phyloP scores from a whole-genome alignment of 1,139 yeast genomes.

The Blastobotrys arbuscula region DNA sequence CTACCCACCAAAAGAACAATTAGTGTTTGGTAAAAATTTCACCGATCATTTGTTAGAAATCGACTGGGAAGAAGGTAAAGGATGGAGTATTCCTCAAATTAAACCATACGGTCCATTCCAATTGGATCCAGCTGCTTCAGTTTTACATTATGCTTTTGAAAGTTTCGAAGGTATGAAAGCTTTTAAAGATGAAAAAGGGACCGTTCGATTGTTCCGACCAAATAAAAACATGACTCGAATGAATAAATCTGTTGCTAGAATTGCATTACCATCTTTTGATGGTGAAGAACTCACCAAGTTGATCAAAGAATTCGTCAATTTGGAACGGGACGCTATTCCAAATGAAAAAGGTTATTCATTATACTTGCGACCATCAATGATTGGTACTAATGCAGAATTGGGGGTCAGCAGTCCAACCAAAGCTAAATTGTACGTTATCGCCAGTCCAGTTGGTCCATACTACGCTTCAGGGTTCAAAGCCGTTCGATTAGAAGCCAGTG shows the following conservation, averaged over 20 bases:
- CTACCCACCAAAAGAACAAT: conserved; percentile 64
- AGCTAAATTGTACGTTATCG: conserved; percentile 78
- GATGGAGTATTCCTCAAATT: conserved; percentile 86
- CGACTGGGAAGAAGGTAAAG: conserved; percentile 71
- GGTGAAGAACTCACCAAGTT: conserved; percentile 66
- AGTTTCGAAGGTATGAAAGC: conserved; percentile 97
- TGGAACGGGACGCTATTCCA: conserved; percentile 78
- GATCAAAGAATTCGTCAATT: conserved; percentile 64
- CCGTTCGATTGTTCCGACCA: conserved; percentile 80
- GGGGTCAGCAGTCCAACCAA: conserved; percentile 79
- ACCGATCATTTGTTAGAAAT: conserved; percentile 86
- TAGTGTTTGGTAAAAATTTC: conserved; percentile 81
- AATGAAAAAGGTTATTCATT: conserved; percentile 80
- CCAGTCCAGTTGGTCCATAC: conserved; percentile 93
- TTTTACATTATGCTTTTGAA: conserved; percentile 92
- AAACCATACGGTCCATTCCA: conserved; percentile 72
- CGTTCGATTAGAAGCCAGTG: conserved; percentile 87
- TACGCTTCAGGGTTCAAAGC: conserved; percentile 91
- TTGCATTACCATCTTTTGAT: conserved; percentile 82
- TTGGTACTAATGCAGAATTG: conserved; percentile 81
- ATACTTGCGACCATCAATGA: conserved; percentile 89
- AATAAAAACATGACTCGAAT: conserved; percentile 87
- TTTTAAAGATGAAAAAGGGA: conserved; percentile 55
- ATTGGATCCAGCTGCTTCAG: conserved; percentile 83
- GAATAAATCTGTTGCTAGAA: conserved; percentile 82